Conservation (phyloP, 73 alveolate species). For the Paramecium sonneborni region DNA sequence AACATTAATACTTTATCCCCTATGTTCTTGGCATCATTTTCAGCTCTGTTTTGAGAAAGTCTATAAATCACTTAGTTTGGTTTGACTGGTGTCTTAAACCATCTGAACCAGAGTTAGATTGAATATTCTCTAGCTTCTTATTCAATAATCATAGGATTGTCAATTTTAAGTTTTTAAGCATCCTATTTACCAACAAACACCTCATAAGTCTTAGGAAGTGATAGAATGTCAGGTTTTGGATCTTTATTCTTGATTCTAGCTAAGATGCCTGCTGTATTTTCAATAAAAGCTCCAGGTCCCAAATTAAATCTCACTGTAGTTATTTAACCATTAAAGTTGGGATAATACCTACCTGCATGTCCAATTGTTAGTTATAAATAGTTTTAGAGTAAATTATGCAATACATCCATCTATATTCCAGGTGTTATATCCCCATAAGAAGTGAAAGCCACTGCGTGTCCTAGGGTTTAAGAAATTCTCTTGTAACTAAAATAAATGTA, state of each 20-base stretch:
- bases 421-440: slow-evolving; percentile 34
- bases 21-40: not conserved
- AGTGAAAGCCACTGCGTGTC: slow-evolving; percentile 33
- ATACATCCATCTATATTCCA: slow-evolving; percentile 39
- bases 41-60: not conserved
- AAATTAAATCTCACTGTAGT: slow-evolving; percentile 48
- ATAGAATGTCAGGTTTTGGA: slow-evolving; percentile 3
- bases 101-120: slow-evolving; percentile 31
- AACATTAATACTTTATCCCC: slow-evolving; percentile 32
- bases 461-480: slow-evolving; percentile 24
- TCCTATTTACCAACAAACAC: slow-evolving; percentile 43
- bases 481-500: slow-evolving; percentile 41
- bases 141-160: not conserved
- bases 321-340: slow-evolving; percentile 34
- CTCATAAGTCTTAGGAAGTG: not conserved
- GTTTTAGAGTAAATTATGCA: not conserved
- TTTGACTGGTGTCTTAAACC: slow-evolving; percentile 26
- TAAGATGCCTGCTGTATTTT: not conserved
- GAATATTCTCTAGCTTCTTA: slow-evolving; percentile 38
- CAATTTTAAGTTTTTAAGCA: slow-evolving; percentile 1
- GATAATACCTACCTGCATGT: slow-evolving; percentile 40
- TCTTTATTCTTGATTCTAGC: slow-evolving; percentile 54
- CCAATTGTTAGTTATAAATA: slow-evolving; percentile 23
- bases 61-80: slow-evolving; percentile 30
- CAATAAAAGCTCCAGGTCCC: slow-evolving; percentile 54